These are phyloP conservation scores for Phialophora macrospora DNA, from an alignment of 2,329 filamentous ascomycete species.

Conservation along the genomic window DNA sequence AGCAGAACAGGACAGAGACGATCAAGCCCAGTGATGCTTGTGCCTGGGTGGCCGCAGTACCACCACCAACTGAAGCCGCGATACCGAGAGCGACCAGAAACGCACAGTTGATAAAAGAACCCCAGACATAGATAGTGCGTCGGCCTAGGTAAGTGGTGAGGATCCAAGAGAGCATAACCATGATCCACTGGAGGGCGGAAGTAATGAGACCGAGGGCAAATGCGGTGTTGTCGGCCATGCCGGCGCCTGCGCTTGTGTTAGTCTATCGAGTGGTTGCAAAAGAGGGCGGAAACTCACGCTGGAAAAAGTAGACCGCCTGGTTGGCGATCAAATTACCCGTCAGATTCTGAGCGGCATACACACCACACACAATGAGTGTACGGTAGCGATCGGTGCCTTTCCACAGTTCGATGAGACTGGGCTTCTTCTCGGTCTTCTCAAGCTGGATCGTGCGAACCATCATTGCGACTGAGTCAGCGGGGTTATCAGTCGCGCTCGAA, in stretches of 20 bases:
- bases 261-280: conserved; percentile 35
- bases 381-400: conserved; percentile 44
- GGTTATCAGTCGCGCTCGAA: conserved; percentile 45
- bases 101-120: conserved; percentile 58
- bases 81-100: conserved; percentile 65
- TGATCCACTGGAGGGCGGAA: conserved; percentile 65
- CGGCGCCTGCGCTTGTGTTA: conserved; percentile 60
- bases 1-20: conserved; percentile 67
- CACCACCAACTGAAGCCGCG: conserved; percentile 57
- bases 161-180: conserved; percentile 70
- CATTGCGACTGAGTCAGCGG: conserved; percentile 44
- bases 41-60: conserved; percentile 54
- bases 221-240: conserved; percentile 59
- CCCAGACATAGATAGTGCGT: conserved; percentile 68
- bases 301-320: conserved; percentile 67
- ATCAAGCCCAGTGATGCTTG: conserved; percentile 68
- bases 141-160: conserved; percentile 68
- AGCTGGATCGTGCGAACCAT: conserved; percentile 45
- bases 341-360: conserved; percentile 52
- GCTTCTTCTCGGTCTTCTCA: conserved; percentile 41
- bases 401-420: conserved; percentile 43
- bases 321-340: conserved; percentile 68
- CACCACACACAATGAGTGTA: conserved; percentile 43
- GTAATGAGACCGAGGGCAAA: conserved; percentile 69
- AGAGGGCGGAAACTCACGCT: conserved; percentile 39